Evolutionary conservation across 2,329 filamentous ascomycete species (phyloP), one percentile per base, ranked within the genome.

Genomic region (Ceratocystis alfenasii): DNA sequence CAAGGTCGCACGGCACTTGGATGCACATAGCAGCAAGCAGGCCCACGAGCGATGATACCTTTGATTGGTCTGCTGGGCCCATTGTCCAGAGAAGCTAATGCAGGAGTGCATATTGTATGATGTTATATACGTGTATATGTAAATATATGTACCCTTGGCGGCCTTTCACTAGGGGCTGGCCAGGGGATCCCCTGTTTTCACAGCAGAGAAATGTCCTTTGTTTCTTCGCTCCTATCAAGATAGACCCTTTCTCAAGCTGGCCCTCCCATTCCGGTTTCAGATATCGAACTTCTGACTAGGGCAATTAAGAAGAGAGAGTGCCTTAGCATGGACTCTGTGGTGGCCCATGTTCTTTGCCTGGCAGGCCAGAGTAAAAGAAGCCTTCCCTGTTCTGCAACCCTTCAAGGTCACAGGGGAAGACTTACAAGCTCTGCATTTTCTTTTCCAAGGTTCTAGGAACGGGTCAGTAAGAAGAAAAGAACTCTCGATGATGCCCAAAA

Each of bases 211-310:
- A 41, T 41, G 10, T 41, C 36, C 36, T 53, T n/a, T 53, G 17
- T 22, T 25, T 28, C 20, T 20, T 15, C 3, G 22, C 48, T 25
- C 22, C 25, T 53, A 53, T 53, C 48, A 53, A 25, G 48, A 25
- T 15, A 15, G 10, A 50, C 46, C 46, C 46, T 20, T n/a, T 25
- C 28, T 20, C 55, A 30, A 59, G 28, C 36, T 15, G 36, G 36
- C 36, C 36, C 36, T 59, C 55, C 55, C 55, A n/a, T 59, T 59
- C 15, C 55, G 3, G 55, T 59, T 59, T 59, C 55, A 59, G 55
- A 59, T 33, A 8, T 20, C 46, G n/a, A 25, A 2, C 22, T 50
- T 50, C 6, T 50, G n/a, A 50, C 46, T 3, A 50, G n/a, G 22
- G 46, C n/a, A n/a, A n/a, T 8, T 30, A n/a, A 28, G 30, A 30